Percentiles rank a stretch among this genome's conserved stretches.
These are phyloP conservation scores for Suillus subalutaceus DNA, from an alignment of 768 basidiomycete species.

Conservation along the genomic window DNA sequence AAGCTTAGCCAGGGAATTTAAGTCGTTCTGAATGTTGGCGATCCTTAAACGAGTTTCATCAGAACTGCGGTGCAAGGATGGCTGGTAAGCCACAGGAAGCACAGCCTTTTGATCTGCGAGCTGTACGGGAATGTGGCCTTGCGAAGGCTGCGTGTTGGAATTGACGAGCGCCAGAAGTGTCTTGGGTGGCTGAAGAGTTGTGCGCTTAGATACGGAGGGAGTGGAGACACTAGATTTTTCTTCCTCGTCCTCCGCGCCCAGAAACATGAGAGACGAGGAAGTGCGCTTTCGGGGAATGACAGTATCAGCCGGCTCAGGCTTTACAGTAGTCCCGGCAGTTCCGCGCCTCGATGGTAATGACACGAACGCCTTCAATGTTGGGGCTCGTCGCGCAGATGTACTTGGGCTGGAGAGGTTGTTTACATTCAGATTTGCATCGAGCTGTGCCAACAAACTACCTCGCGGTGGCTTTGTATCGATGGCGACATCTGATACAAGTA, in stretches of 20 bases:
- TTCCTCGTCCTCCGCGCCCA: slow-evolving; percentile 11
- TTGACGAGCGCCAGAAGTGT: slow-evolving; percentile 29
- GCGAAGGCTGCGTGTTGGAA: slow-evolving; percentile 16
- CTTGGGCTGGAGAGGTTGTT: too few species aligned
- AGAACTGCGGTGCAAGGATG: neutral
- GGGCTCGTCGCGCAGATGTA: neutral
- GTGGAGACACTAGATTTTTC: slow-evolving; percentile 1
- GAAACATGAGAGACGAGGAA: slow-evolving; percentile 31
- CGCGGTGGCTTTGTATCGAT: neutral
- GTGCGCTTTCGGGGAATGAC: slow-evolving; percentile 42
- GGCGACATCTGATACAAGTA: slow-evolving; percentile 4
- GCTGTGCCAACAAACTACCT: slow-evolving; percentile 8
- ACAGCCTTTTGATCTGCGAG: slow-evolving; percentile 1
- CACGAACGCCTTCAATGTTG: neutral
- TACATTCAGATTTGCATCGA: slow-evolving; percentile 10
- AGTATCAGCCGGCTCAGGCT: slow-evolving; percentile 34
- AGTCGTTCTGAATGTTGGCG: neutral
- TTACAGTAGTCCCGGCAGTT: slow-evolving; percentile 21
- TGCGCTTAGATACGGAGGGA: slow-evolving; percentile 24
- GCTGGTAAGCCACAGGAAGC: neutral
- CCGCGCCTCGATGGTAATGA: neutral
- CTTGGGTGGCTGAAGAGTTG: slow-evolving; percentile 27
- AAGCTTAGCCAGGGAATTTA: neutral
- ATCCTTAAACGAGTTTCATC: neutral
- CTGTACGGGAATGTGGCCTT: slow-evolving; percentile 3